These are phyloP conservation scores for Ophiocordyceps unilateralis DNA, from an alignment of 2,329 filamentous ascomycete genomes.

Conservation along the genomic window DNA sequence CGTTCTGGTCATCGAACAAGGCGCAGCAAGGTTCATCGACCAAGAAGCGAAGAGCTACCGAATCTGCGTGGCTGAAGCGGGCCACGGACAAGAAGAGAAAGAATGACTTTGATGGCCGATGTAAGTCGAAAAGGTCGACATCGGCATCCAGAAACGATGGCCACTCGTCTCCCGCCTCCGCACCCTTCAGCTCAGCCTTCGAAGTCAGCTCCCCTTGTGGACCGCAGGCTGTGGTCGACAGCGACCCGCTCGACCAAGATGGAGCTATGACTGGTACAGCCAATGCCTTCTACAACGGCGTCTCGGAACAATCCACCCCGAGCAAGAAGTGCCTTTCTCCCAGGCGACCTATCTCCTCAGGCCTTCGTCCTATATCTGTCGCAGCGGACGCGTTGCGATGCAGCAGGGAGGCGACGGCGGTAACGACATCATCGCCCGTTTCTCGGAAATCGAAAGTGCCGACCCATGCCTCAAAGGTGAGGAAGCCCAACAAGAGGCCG, in stretches of 20 bases:
- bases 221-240: background rate
- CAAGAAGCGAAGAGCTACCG: conserved; percentile 10
- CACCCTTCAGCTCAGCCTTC: background rate
- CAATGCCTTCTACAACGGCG: conserved; percentile 1
- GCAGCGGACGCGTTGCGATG: conserved; percentile 5
- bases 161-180: background rate
- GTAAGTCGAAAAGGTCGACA: background rate
- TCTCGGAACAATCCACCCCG: background rate
- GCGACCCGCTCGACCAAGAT: conserved; percentile 4
- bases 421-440: conserved; percentile 10
- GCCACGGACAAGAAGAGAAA: conserved; percentile 12
- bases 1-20: conserved; percentile 7
- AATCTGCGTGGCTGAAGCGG: conserved; percentile 16
- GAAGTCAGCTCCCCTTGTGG: background rate
- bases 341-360: conserved; percentile 1
- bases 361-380: conserved; percentile 1
- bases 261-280: conserved; percentile 1
- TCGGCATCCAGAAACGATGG: background rate
- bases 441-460: conserved; percentile 7
- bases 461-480: background rate
- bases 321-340: conserved; percentile 5
- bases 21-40: conserved; percentile 3
- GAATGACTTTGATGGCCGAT: conserved; percentile 3
- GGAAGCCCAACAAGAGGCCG: background rate
- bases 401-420: conserved; percentile 6